Percentiles rank a stretch among this genome's conserved stretches.
phyloP scores from a whole-genome alignment of 1,284 basidiomycete species.

The Trichosporon inkin region DNA sequence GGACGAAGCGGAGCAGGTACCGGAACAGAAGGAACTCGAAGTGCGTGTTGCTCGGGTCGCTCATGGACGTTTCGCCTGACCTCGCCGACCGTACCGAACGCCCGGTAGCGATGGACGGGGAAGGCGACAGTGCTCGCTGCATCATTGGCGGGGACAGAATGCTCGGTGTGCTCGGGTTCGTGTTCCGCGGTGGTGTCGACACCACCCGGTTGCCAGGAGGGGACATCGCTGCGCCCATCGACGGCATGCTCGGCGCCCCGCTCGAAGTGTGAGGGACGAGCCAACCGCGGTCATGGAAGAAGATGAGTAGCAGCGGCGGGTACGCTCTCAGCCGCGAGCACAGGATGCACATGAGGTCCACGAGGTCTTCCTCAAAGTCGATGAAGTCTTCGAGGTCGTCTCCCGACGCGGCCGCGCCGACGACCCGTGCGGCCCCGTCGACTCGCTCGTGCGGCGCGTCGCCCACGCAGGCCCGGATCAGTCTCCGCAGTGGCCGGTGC shows the following conservation, averaged over 20 bases:
- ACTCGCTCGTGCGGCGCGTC: slow-evolving; percentile 72
- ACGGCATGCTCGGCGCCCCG: slow-evolving; percentile 46
- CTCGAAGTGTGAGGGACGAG: slow-evolving; percentile 26
- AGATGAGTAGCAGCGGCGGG: slow-evolving; percentile 87
- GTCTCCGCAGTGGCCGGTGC: slow-evolving; percentile 76
- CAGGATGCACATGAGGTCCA: slow-evolving; percentile 82
- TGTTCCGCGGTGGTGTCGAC: slow-evolving; percentile 3
- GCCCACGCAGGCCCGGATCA: slow-evolving; percentile 85
- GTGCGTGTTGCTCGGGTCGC: slow-evolving; percentile 45
- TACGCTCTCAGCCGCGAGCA: slow-evolving; percentile 85
- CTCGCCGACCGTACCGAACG: slow-evolving; percentile 30
- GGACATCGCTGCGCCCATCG: slow-evolving; percentile 3
- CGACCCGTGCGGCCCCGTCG: slow-evolving; percentile 64
- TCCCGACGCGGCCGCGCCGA: slow-evolving; percentile 73
- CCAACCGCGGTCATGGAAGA: slow-evolving; percentile 78
- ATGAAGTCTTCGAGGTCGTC: slow-evolving; percentile 23
- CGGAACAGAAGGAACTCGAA: slow-evolving; percentile 94
- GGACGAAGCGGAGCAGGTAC: slow-evolving; percentile 90
- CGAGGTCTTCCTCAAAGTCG: slow-evolving; percentile 58
- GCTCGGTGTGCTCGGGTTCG: background rate
- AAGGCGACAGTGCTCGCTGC: slow-evolving; percentile 46
- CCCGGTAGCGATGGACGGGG: slow-evolving; percentile 53
- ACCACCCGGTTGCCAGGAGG: background rate
- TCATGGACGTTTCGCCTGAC: slow-evolving; percentile 57
- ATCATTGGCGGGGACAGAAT: background rate